phyloP scores from a whole-genome alignment of 306 rosid genomes.

The Quercus variabilis region DNA sequence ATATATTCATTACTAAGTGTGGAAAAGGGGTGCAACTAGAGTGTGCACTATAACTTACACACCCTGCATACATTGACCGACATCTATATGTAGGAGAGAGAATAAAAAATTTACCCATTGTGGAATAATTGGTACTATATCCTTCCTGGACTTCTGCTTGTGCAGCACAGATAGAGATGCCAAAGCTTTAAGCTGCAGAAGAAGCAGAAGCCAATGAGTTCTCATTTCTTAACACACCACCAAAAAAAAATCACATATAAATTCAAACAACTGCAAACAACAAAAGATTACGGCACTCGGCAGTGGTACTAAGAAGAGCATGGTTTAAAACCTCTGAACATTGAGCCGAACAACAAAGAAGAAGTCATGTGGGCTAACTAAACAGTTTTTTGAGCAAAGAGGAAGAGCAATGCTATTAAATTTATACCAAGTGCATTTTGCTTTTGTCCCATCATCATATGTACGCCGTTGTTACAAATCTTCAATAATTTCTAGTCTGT shows the following conservation, averaged over 20 bases:
- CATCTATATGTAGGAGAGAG: constrained; percentile 3
- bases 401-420: neutral
- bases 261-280: neutral
- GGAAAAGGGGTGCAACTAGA: neutral
- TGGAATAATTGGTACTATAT: constrained; percentile 61
- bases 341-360: neutral
- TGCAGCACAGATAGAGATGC: constrained; percentile 59
- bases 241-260: neutral
- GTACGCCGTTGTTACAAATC: neutral
- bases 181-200: constrained; percentile 85
- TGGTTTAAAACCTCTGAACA: neutral
- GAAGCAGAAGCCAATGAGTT: constrained; percentile 16
- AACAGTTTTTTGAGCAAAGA: neutral
- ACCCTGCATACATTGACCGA: neutral
- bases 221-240: constrained; percentile 12
- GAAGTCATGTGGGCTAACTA: neutral
- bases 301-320: neutral
- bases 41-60: neutral
- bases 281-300: neutral
- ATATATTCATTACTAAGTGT: neutral
- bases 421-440: neutral
- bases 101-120: constrained; percentile 69
- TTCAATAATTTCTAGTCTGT: neutral
- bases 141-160: constrained; percentile 70
- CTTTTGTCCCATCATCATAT: neutral